Conservation (phyloP, 345 rosid genomes). For the Sisymbrium irio region DNA sequence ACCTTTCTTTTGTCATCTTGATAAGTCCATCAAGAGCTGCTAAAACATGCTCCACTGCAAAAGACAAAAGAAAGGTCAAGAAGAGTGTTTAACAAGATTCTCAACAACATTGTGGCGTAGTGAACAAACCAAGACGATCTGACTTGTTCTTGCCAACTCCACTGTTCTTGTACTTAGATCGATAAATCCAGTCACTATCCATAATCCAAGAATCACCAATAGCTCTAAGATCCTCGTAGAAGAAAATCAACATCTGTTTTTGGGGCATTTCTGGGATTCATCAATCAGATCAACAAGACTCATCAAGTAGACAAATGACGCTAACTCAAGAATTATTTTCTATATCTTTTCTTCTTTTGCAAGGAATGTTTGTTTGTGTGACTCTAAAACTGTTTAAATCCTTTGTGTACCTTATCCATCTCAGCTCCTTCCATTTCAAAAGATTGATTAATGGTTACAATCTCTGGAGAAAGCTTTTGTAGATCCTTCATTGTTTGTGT, state of each 20-base stretch:
- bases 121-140: slow-evolving; percentile 48
- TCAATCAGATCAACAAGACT: slow-evolving; percentile 36
- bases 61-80: neutral
- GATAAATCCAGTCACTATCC: slow-evolving; percentile 52
- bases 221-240: slow-evolving; percentile 52
- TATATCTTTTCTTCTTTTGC: neutral
- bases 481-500: slow-evolving; percentile 63
- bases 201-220: slow-evolving; percentile 70
- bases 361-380: neutral
- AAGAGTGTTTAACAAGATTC: neutral
- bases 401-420: slow-evolving; percentile 39
- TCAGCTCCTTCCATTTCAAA: slow-evolving; percentile 49
- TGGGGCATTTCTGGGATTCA: slow-evolving; percentile 33
- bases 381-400: neutral
- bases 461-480: slow-evolving; percentile 60
- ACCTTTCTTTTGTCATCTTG: slow-evolving; percentile 46
- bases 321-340: neutral
- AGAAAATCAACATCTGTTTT: slow-evolving; percentile 58
- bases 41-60: slow-evolving; percentile 56
- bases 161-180: slow-evolving; percentile 37
- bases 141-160: slow-evolving; percentile 42
- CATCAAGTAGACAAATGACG: slow-evolving; percentile 16
- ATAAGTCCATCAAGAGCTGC: slow-evolving; percentile 61
- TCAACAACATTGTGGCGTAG: neutral
- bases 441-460: slow-evolving; percentile 38